Evolutionary conservation across 192 early-diverging fungal species (phyloP), one percentile per base, ranked within the genome.

Genomic region (Kickxella alabastrina): DNA sequence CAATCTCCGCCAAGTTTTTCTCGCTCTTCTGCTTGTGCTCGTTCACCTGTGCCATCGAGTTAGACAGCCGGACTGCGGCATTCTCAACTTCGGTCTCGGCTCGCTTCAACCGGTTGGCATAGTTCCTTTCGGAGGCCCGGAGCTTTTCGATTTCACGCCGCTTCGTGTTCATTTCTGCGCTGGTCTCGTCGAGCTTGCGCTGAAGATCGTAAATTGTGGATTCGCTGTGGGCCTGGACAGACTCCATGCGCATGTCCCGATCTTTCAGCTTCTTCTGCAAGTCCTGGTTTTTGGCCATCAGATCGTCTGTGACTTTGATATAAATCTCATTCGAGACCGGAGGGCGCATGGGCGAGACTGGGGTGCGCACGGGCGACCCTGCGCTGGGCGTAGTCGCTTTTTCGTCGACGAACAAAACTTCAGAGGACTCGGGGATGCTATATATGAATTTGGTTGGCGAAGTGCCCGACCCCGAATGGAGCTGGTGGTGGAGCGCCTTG

Each of bases 71-170:
- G 10, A 60, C n/a, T 17, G 57, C 73, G 32, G 70, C 12, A 10
- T 49, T 48, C 50, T 70, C 68, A 9, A 76, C 32, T 24, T 70
- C 62, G 24, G 29, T 32, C 44, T 76, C 73, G 13, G 73, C 58
- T 23, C 49, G 22, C 1, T 61, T 37, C 32, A 76, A 42, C 42
- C 31, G 58, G 37, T 70, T 52, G 13, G 40, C 2, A 25, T 49
- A 51, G 52, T 38, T 54, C 31, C 45, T 61, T 25, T 60, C 49
- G 23, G 49, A 25, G 19, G 14, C 22, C 48, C 45, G 65, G 50
- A 65, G 62, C 19, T 57, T 62, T 28, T 76, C 73, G 28, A 76
- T 70, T 6, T 76, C 73, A 35, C 73, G 65, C 50, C 58, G 57
- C 51, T 62, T 69, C 49, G 55, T 71, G 7, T 68, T 63, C 44